Base-by-base conservation (phyloP, 1,284 basidiomycete species). In the Melampsora larici-populina region DNA sequence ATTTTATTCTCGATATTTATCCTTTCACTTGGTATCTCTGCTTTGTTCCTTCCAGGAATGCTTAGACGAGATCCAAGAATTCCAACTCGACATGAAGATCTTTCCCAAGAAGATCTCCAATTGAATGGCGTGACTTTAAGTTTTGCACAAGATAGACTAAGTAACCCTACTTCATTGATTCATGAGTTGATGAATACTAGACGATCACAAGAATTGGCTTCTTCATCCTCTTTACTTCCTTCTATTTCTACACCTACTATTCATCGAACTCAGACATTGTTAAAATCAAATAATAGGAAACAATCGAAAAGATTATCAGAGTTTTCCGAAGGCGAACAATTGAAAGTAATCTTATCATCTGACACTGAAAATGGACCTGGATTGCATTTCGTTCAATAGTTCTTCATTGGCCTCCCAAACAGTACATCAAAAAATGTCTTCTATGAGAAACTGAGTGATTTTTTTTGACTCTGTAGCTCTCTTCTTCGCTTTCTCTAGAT, bases 171-270 rank as follows among this genome's bases (percentile, higher is more conserved):
- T 36, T 24, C 63, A 64, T 36, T 64, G 29, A 64, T 64, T 8
- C 63, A 64, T 36, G 63, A 64, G 63, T n/a, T 64, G 55, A n/a
- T 58, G 29, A 29, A 7, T 24, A 58, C 55, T 29, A 58, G 15
- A 58, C 29, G 9, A n/a, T 9, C n/a, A 58, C n/a, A 29, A 29
- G 55, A 58, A 9, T 29, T 15, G 24, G 29, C 17, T 58, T n/a
- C 11, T 58, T 24, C 55, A 9, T 4, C n/a, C 9, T n/a, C 29
- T 58, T 29, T 17, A 58, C 55, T n/a, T 29, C 55, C 55, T 24
- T 18, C 51, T 24, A 55, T 5, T 55, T 15, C 51, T 24, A 15
- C 51, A 55, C 51, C 17, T 21, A 5, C 51, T 5, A 55, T 15
- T 55, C 55, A 58, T 58, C 55, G 9, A 58, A n/a, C 21, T 29